A percentile compares a stretch with the other conserved stretches of the same genome.
phyloP scores from a whole-genome alignment of 139 green algal genomes.

The Ettlia oleoabundans region DNA sequence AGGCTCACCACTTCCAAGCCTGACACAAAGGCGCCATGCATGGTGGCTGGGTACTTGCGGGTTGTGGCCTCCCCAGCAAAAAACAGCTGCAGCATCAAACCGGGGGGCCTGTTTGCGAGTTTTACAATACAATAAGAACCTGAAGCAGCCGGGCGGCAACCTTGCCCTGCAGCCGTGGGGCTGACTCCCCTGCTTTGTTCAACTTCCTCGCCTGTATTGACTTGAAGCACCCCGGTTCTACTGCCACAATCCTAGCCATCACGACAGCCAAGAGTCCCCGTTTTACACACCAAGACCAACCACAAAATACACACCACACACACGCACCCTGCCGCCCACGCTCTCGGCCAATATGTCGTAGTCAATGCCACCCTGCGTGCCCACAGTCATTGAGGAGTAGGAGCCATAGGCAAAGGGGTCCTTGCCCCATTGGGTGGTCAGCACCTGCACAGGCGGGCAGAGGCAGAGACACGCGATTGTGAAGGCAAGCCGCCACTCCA shows the following conservation, averaged over 20 bases:
- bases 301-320: no score
- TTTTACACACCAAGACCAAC: no score
- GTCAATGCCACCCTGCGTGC: constrained; percentile 78
- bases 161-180: no score
- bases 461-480: constrained; percentile 79
- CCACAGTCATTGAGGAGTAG: constrained; percentile 88
- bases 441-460: constrained; percentile 39
- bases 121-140: no score
- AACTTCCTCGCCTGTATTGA: no score
- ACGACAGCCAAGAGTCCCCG: no score
- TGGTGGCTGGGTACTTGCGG: constrained; percentile 91
- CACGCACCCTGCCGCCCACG: constrained; percentile 59
- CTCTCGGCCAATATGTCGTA: constrained; percentile 84
- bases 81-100: constrained; percentile 64
- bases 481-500: no score
- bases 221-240: no score
- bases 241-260: no score
- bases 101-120: not conserved
- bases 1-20: constrained; percentile 53
- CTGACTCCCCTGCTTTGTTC: no score
- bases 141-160: no score
- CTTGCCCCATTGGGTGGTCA: constrained; percentile 79
- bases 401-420: constrained; percentile 85
- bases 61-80: constrained; percentile 94
- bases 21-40: constrained; percentile 94